Evolutionary conservation across 1,284 basidiomycete species (phyloP).

Genomic region (Naganishia albida): DNA sequence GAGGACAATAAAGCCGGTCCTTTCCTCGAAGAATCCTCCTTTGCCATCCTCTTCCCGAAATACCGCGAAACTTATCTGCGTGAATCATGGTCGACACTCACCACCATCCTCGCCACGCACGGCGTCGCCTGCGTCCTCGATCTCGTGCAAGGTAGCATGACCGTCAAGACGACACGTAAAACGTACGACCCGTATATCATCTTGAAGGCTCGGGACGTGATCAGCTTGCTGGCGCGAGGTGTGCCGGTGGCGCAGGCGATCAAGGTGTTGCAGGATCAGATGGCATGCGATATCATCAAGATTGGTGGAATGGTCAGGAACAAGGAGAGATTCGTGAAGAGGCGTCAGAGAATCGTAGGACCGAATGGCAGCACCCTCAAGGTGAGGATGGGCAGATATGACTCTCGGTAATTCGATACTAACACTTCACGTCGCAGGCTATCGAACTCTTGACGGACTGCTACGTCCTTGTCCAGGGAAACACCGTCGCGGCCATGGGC

Average conservation of each 20-base stretch:
- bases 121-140: conserved; percentile 90
- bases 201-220: conserved; percentile 91
- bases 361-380: conserved; percentile 96
- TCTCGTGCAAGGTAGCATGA: conserved; percentile 95
- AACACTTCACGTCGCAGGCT: conserved; percentile 64
- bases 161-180: conserved; percentile 93
- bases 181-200: conserved; percentile 96
- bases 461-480: conserved; percentile 97
- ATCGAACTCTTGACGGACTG: conserved; percentile 96
- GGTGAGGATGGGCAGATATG: too few species aligned
- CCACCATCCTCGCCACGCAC: conserved; percentile 67
- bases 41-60: conserved; percentile 97
- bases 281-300: conserved; percentile 97
- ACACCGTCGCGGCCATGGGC: conserved; percentile 97
- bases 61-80: conserved; percentile 96
- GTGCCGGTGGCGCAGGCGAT: conserved; percentile 74
- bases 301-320: conserved; percentile 92
- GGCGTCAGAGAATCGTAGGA: conserved; percentile 93
- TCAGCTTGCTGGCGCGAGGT: conserved; percentile 91
- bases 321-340: conserved; percentile 96
- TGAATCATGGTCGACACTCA: conserved; percentile 93
- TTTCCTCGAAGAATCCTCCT: conserved; percentile 93
- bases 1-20: conserved; percentile 76
- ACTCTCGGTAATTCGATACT: conserved; percentile 6
- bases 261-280: conserved; percentile 85